Conservation (phyloP, 169 alveolate species). For the Cyclospora cayetanensis region DNA sequence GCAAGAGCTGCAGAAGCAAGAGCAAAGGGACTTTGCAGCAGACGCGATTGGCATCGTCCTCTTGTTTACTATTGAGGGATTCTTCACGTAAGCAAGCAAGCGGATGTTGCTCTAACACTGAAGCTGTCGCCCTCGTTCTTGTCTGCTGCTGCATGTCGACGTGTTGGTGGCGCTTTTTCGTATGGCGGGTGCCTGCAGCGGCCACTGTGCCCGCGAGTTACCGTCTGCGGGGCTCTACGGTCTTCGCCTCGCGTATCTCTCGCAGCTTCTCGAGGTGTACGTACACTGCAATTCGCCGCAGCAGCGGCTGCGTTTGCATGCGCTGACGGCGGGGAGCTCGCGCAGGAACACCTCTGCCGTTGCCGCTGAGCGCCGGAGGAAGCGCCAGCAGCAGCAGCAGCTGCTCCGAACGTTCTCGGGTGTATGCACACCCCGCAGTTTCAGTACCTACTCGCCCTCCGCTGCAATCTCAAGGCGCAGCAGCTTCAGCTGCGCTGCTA, state of each 20-base stretch:
- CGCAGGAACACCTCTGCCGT: neutral
- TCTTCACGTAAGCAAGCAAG: slow-evolving; percentile 1
- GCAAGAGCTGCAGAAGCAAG: neutral
- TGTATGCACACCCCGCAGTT: slow-evolving; percentile 39
- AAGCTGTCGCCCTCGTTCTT: neutral
- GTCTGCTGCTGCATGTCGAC: neutral
- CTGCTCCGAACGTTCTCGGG: slow-evolving; percentile 7
- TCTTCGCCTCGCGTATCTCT: neutral
- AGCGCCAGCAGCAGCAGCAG: slow-evolving; percentile 19
- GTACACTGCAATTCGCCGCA: neutral
- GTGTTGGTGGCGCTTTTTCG: neutral
- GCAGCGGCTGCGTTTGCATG: neutral
- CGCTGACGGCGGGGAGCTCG: neutral
- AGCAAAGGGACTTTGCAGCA: neutral
- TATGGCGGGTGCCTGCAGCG: slow-evolving; percentile 17
- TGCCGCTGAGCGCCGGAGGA: neutral
- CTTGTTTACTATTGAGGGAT: slow-evolving; percentile 18
- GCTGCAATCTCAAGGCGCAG: slow-evolving; percentile 31
- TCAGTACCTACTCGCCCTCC: neutral
- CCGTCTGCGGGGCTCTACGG: slow-evolving; percentile 13
- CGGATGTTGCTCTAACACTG: neutral
- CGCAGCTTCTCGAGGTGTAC: slow-evolving; percentile 15
- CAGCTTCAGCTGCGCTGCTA: slow-evolving; percentile 39
- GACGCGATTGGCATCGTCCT: slow-evolving; percentile 3
- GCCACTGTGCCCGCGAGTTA: slow-evolving; percentile 23